Evolutionary conservation across 2,329 filamentous ascomycete species (phyloP), one percentile per base, ranked within the genome.

Genomic region (Colletotrichum ledebouriae): DNA sequence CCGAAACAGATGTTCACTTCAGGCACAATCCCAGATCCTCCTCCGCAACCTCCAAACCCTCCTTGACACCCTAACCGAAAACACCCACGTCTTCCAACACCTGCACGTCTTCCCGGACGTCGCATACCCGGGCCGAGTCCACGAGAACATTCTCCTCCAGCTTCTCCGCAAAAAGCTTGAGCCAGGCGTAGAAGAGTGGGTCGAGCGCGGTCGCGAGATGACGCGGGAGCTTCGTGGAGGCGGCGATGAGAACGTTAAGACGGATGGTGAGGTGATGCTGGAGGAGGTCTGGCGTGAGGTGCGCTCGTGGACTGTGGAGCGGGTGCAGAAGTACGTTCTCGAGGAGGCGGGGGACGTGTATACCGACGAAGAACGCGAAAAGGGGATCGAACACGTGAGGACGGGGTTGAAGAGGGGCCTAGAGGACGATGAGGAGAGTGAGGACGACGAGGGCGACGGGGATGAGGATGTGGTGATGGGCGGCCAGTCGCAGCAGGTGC

Each of bases 111-210:
- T 92, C 75, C 94, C 94, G 0, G 89, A 90, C 12, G 92, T 93
- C 2, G 89, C 90, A 77, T 96, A 88, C 79, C 94, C 89, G 4
- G 91, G 88, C 42, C 90, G 86, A 73, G 90, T 86, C 5, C 89
- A 93, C 67, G 88, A 92, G 77, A 80, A 78, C 56, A 84, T 93
- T 4, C 84, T 95, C 1, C 84, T 87, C 29, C 87, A 91, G 73
- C 83, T 97, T 2, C 83, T 97, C 37, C 90, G 93, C 44, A 97
- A 96, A 80, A 96, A 96, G 77, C 85, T 94, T 56, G 93, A 96
- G 72, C 92, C 93, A 0, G 85, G 88, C 25, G 89, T 94, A 17
- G 92, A 94, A 76, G 88, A 90, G 64, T 90, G 91, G 80, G 89
- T 95, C 29, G 86, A 89, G 22, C 82, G 89, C 59, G 91, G 89